phyloP scores from a whole-genome alignment of 768 basidiomycete genomes.

The Lactarius evosmus region DNA sequence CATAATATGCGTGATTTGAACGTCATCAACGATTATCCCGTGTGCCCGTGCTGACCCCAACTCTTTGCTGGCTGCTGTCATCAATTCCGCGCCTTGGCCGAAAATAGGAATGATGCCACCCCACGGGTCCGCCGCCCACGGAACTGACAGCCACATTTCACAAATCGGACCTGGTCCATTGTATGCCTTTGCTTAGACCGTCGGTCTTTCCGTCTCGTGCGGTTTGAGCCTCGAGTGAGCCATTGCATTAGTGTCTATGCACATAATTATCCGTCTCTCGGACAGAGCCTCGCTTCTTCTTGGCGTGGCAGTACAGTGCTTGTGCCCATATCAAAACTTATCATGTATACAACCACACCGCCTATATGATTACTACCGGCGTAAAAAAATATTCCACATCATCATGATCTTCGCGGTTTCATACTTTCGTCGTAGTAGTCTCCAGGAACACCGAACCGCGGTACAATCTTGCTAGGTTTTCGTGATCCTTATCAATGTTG shows the following conservation, averaged over 20 bases:
- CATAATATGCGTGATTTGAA: slow-evolving; percentile 13
- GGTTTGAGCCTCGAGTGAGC: not conserved
- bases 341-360: not conserved
- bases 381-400: slow-evolving; percentile 4
- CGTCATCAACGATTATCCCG: slow-evolving; percentile 13
- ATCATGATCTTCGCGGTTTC: slow-evolving; percentile 16
- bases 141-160: not conserved
- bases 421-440: not conserved
- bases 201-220: not conserved
- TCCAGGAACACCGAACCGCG: slow-evolving; percentile 3
- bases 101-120: slow-evolving; percentile 1
- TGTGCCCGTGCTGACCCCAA: not conserved
- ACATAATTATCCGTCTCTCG: not conserved
- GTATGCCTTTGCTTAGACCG: not conserved
- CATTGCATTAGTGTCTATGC: not conserved
- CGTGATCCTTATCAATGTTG: not conserved
- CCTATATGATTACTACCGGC: slow-evolving; percentile 4
- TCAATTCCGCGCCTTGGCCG: not conserved
- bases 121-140: not conserved
- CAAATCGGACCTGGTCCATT: not conserved
- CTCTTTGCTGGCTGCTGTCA: not conserved
- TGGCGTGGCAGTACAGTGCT: too few relatives aligned
- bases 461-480: too few relatives aligned
- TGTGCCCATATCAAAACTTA: too few relatives aligned
- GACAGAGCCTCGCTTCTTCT: not conserved